Conservation (phyloP, 208 protist species). For the Trypanosoma grayi region DNA sequence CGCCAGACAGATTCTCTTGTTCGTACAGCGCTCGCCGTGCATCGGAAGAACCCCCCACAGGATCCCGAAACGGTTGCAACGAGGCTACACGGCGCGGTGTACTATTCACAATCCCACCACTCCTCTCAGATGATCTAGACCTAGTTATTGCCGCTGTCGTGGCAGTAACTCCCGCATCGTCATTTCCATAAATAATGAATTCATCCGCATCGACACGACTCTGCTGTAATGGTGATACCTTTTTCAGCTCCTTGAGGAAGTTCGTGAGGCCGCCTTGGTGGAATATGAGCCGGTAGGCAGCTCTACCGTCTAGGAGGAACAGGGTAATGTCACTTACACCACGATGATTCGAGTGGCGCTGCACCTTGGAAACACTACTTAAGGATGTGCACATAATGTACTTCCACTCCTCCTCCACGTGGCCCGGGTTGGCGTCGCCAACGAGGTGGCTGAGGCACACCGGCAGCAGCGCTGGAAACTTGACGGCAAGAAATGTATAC, state of each 20-base stretch:
- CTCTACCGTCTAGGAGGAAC: constrained; percentile 2
- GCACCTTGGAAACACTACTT: constrained; percentile 17
- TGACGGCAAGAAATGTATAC: constrained; percentile 19
- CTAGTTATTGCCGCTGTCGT: background rate
- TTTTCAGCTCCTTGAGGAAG: constrained; percentile 26
- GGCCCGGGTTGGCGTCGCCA: background rate
- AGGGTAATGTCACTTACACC: constrained; percentile 17
- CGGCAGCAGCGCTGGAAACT: background rate
- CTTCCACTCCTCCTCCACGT: constrained; percentile 10
- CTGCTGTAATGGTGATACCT: constrained; percentile 19
- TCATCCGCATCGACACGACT: constrained; percentile 16
- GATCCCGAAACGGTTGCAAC: too few species aligned
- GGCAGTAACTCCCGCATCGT: background rate
- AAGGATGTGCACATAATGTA: constrained; percentile 15
- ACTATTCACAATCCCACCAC: too few species aligned
- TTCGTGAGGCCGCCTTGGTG: constrained; percentile 23
- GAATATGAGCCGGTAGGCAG: constrained; percentile 14
- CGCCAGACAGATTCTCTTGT: background rate
- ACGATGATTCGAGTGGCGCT: background rate
- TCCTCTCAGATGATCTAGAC: too few species aligned
- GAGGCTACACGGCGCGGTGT: too few species aligned
- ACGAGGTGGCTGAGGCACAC: background rate
- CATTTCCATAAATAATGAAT: constrained; percentile 26
- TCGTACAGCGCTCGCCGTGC: constrained; percentile 3
- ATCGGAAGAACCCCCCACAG: too few species aligned